Evolutionary conservation across 495 filamentous ascomycete species (phyloP).

Genomic region (Parachaetomium inaequale): DNA sequence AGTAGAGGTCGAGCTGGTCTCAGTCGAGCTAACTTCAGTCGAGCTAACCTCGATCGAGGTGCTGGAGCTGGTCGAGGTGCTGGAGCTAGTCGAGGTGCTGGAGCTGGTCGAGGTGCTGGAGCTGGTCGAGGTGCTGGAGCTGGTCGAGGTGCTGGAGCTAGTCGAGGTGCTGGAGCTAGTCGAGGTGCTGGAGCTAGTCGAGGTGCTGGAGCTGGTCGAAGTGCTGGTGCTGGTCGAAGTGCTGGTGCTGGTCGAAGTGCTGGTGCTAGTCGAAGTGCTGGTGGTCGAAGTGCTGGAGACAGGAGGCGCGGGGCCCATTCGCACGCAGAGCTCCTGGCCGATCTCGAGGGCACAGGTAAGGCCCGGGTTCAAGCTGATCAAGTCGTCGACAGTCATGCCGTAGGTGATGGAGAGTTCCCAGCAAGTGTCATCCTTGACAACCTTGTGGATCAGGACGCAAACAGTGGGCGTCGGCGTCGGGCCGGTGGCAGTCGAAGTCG

Average conservation of each 20-base stretch:
- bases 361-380: constrained; percentile 11
- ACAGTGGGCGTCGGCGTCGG: constrained; percentile 13
- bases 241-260: constrained; percentile 2
- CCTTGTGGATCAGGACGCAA: constrained; percentile 19
- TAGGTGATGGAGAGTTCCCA: constrained; percentile 15
- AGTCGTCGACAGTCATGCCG: constrained; percentile 12
- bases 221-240: background rate
- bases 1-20: constrained; percentile 12
- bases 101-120: constrained; percentile 12
- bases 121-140: constrained; percentile 2
- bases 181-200: constrained; percentile 10
- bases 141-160: constrained; percentile 8
- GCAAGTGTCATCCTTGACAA: constrained; percentile 20
- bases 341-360: constrained; percentile 6
- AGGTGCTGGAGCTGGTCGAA: constrained; percentile 7
- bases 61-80: constrained; percentile 1
- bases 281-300: background rate
- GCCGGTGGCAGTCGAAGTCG: constrained; percentile 12
- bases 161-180: constrained; percentile 16
- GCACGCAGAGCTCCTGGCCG: constrained; percentile 18
- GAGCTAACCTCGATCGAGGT: constrained; percentile 14
- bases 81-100: constrained; percentile 6
- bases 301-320: constrained; percentile 6
- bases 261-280: constrained; percentile 2
- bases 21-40: constrained; percentile 9